Percentiles rank a stretch among this genome's conserved stretches.
phyloP scores from a whole-genome alignment of 108 stramenopile genomes.

The Skeletonema marinoi region DNA sequence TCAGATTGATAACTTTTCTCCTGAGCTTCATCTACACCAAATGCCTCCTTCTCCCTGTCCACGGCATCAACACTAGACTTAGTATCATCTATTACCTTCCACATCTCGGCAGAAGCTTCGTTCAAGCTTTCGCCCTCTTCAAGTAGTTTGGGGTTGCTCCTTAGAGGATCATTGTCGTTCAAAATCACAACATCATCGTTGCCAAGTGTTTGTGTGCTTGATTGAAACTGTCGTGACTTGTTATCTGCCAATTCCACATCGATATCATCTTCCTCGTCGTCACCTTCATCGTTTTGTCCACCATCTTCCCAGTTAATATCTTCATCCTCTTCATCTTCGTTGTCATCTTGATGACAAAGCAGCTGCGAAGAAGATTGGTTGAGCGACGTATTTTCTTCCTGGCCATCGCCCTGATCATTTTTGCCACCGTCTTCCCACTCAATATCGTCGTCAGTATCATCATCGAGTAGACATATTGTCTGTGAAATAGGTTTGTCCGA shows the following conservation, averaged over 20 bases:
- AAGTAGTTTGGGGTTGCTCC: neutral
- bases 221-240: neutral
- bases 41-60: neutral
- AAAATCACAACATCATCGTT: neutral
- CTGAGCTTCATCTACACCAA: neutral
- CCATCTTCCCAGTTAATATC: slow-evolving; percentile 40
- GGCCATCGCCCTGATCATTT: neutral
- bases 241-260: neutral
- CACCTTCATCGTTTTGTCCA: slow-evolving; percentile 17
- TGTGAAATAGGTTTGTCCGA: neutral
- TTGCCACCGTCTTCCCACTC: slow-evolving; percentile 65
- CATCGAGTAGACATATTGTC: neutral
- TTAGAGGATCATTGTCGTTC: neutral
- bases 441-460: slow-evolving; percentile 47
- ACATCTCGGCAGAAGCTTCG: neutral
- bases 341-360: slow-evolving; percentile 1
- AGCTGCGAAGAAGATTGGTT: neutral
- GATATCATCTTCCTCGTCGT: slow-evolving; percentile 18
- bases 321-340: slow-evolving; percentile 24
- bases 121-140: slow-evolving; percentile 1
- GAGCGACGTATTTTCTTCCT: neutral
- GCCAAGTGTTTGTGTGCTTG: neutral
- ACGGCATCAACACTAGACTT: neutral
- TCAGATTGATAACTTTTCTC: neutral
- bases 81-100: neutral